phyloP scores from a whole-genome alignment of 2,329 filamentous ascomycete species.

The Fusarium solani-melongenae region DNA sequence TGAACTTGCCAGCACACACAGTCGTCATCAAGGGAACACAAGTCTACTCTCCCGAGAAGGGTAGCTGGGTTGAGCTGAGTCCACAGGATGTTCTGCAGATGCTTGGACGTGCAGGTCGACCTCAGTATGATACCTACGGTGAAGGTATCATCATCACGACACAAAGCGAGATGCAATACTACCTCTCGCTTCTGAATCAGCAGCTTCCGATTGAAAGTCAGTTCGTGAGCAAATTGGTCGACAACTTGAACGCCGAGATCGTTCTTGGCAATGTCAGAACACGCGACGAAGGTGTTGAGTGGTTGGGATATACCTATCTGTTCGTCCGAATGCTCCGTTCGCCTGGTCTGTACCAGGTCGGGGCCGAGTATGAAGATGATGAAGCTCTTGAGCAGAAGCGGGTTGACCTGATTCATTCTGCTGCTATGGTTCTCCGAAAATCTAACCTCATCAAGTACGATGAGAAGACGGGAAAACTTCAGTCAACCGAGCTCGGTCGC shows the following conservation, averaged over 20 bases:
- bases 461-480: conserved; percentile 87
- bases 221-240: conserved; percentile 89
- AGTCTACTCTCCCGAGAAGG: conserved; percentile 97
- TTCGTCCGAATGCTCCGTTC: conserved; percentile 98
- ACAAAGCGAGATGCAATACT: conserved; percentile 95
- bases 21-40: conserved; percentile 99
- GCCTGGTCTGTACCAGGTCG: conserved; percentile 93
- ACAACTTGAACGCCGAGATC: conserved; percentile 96
- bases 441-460: conserved; percentile 95
- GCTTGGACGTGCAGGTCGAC: conserved; percentile 95
- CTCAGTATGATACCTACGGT: conserved; percentile 97
- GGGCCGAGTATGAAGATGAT: conserved; percentile 94
- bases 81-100: conserved; percentile 98
- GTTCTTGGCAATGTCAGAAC: conserved; percentile 93
- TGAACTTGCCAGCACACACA: conserved; percentile 96
- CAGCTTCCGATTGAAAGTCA: conserved; percentile 98
- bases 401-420: conserved; percentile 96
- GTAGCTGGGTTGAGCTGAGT: conserved; percentile 97
- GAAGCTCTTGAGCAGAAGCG: conserved; percentile 93
- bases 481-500: conserved; percentile 92
- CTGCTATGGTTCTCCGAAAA: conserved; percentile 86
- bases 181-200: conserved; percentile 94
- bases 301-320: conserved; percentile 97
- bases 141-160: conserved; percentile 99
- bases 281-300: conserved; percentile 97